Evolutionary conservation across 1,139 yeast genomes (phyloP).

Genomic region (Candida glucosophila): DNA sequence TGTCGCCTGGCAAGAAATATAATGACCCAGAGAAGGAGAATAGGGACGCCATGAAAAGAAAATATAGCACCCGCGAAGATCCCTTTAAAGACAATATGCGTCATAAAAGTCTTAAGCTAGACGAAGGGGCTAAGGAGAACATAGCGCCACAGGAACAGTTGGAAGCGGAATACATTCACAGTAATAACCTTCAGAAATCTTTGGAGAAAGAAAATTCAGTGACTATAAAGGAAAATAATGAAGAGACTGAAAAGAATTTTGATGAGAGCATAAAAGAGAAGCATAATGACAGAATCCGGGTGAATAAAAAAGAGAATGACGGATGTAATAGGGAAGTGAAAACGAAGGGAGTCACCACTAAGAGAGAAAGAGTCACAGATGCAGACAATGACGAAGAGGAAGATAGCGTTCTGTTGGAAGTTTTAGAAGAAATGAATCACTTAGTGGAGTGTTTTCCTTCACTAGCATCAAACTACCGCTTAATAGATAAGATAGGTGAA

Average conservation of each 20-base stretch:
- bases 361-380: not conserved
- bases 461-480: constrained; percentile 49
- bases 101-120: constrained; percentile 1
- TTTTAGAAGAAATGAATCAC: constrained; percentile 57
- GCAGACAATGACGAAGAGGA: constrained; percentile 13
- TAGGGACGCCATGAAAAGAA: constrained; percentile 7
- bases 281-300: not conserved
- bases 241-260: not conserved
- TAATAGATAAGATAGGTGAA: constrained; percentile 86
- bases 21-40: constrained; percentile 6
- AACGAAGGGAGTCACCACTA: not conserved
- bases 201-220: not conserved
- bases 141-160: not conserved
- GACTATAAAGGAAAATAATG: not conserved
- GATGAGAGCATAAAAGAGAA: constrained; percentile 1
- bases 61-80: constrained; percentile 13
- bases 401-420: constrained; percentile 40
- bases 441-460: constrained; percentile 59
- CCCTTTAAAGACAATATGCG: constrained; percentile 20
- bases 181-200: not conserved
- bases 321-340: not conserved
- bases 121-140: not conserved
- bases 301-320: not conserved
- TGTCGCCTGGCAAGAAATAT: constrained; percentile 9
- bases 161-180: not conserved